phyloP scores from a whole-genome alignment of 371 early-diverging fungal genomes.

The Mortierella sp. region DNA sequence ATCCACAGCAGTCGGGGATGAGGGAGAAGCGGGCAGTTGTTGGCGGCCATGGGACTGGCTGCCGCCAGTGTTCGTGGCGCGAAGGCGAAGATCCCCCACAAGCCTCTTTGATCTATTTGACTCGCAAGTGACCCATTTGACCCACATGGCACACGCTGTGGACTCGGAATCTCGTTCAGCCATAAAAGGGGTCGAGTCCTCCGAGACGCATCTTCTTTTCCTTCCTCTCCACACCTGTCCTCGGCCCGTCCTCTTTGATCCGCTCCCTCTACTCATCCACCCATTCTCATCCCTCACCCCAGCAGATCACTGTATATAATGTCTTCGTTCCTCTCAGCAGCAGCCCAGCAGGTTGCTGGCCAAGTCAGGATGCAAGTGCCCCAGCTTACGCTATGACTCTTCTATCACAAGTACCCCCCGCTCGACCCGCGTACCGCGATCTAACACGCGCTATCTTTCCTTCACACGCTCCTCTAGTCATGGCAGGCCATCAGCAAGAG shows the following conservation, averaged over 20 bases:
- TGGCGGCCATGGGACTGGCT: no score
- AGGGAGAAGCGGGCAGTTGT: no score
- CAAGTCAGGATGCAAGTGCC: conserved; percentile 44
- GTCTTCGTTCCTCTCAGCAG: conserved; percentile 50
- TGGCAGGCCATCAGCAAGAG: conserved; percentile 32
- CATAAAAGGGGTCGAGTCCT: conserved; percentile 1
- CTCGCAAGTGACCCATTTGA: no score
- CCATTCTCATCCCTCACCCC: not conserved
- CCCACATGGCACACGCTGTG: no score
- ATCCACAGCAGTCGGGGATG: no score
- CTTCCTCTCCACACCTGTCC: conserved; percentile 3
- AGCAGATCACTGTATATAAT: conserved; percentile 5
- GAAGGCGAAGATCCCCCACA: no score
- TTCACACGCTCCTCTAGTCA: conserved; percentile 13
- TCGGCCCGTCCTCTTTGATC: conserved; percentile 5
- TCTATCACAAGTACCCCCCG: not conserved
- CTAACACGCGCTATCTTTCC: not conserved
- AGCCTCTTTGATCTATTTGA: not conserved
- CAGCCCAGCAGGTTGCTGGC: conserved; percentile 43
- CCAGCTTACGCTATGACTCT: not conserved
- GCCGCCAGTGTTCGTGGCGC: no score
- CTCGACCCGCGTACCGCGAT: not conserved
- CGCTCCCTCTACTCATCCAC: conserved; percentile 1
- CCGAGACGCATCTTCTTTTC: conserved; percentile 1
- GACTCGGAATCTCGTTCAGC: conserved; percentile 6